These are phyloP conservation scores for Botrytis fragariae DNA, from an alignment of 2,329 filamentous ascomycete genomes.

Conservation along the genomic window DNA sequence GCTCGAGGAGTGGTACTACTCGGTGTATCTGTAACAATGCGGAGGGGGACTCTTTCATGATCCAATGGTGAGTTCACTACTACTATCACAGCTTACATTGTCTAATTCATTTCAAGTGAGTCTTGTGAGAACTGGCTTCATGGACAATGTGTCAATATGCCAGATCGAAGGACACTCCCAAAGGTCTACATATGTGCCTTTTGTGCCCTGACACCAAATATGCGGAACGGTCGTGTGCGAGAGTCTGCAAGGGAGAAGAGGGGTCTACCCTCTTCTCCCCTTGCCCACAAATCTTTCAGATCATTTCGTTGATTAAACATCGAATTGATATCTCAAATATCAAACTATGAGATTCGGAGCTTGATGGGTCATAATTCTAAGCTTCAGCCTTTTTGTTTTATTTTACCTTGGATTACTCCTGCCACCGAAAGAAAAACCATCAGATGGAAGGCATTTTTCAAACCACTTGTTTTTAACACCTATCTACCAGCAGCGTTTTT, in stretches of 20 bases:
- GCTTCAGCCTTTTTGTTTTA: background rate
- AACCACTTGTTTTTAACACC: constrained; percentile 1
- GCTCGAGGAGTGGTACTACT: constrained; percentile 41
- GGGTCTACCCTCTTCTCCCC: constrained; percentile 40
- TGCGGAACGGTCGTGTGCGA: constrained; percentile 49
- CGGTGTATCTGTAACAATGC: constrained; percentile 54
- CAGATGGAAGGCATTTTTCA: background rate
- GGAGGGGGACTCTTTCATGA: constrained; percentile 53
- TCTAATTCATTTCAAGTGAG: constrained; percentile 41
- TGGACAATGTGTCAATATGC: constrained; percentile 59
- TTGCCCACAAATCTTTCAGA: constrained; percentile 46
- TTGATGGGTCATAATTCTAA: background rate
- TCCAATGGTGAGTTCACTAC: constrained; percentile 55
- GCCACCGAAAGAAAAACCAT: background rate
- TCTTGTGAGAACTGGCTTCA: constrained; percentile 66
- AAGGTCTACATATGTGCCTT: constrained; percentile 63
- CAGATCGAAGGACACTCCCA: constrained; percentile 51
- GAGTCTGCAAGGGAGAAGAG: constrained; percentile 36
- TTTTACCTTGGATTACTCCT: background rate
- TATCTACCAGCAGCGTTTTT: background rate
- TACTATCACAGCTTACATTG: background rate
- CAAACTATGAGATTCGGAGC: background rate
- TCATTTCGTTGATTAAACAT: constrained; percentile 41
- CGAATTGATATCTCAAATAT: background rate
- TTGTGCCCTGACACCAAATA: constrained; percentile 58